Base-by-base conservation (phyloP, 1,284 basidiomycete genomes). In the Pseudozyma flocculosa region DNA sequence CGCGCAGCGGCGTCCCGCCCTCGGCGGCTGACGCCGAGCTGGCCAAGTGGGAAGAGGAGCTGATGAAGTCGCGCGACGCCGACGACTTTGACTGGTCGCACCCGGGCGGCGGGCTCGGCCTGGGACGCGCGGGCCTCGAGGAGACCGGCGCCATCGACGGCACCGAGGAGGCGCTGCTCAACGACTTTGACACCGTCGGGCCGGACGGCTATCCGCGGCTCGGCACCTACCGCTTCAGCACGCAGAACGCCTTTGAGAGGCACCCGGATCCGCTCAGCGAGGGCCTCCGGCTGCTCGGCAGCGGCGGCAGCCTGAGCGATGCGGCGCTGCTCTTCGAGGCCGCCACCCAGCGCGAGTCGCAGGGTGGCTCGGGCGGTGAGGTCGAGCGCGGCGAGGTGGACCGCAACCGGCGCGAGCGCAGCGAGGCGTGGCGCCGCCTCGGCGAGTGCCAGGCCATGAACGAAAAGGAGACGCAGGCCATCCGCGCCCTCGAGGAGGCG, bases 371-470 rank as follows among this genome's bases (percentile, higher is more conserved):
- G 0, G 58, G 61, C 4, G 70, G 66, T 91, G 58, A 89, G 88
- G 75, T 84, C 83, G 85, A 87, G 70, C 87, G 86, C 9, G 88
- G 88, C 70, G 79, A 74, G 48, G 73, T 66, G 13, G 59, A 72
- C 39, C 54, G 64, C 32, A 60, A 57, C 22, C 43, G 72, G 70
- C 48, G 73, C 50, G 68, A 70, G 56, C 50, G 79, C 11, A 91
- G 88, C 50, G 92, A 94, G 75, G 85, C 92, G 0, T 99, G 95
- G 95, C 86, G 93, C 29, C 81, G 94, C 22, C 82, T 98, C 0
- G 95, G 95, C 10, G 90, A 95, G 79, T 89, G 89, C 0, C 85
- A 93, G 67, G 93, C 90, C 43, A 96, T 97, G 88, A 93, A 99
- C 74, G 95, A 99, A 66, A 82, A 82, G 62, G 84, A 85, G 72